Conservation (phyloP, 139 green algal species). For the Asterochloris sp. region DNA sequence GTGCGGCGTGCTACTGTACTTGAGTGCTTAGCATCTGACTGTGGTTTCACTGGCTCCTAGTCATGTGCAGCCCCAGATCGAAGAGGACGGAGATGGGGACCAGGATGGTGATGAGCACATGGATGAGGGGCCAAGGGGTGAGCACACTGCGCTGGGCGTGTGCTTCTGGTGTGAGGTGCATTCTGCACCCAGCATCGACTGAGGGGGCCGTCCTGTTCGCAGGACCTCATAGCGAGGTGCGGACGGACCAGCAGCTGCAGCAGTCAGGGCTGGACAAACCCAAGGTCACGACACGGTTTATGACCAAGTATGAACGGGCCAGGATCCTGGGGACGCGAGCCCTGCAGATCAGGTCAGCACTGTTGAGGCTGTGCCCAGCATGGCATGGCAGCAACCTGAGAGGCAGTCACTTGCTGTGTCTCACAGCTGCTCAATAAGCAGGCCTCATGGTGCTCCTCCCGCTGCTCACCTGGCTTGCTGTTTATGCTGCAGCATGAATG, state of each 20-base stretch:
- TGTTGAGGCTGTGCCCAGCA: background rate
- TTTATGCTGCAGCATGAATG: constrained; percentile 84
- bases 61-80: background rate
- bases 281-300: constrained; percentile 91
- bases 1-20: background rate
- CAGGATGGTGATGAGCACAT: background rate
- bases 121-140: background rate
- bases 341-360: constrained; percentile 82
- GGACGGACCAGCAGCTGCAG: too few relatives aligned
- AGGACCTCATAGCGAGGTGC: background rate
- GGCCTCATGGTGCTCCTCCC: too few relatives aligned
- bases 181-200: background rate
- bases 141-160: too few relatives aligned
- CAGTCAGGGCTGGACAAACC: constrained; percentile 6
- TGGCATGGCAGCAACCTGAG: background rate
- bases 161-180: too few relatives aligned
- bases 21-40: too few relatives aligned
- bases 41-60: too few relatives aligned
- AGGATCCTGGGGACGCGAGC: constrained; percentile 91
- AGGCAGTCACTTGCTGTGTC: too few relatives aligned
- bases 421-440: background rate
- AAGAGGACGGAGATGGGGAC: constrained; percentile 10
- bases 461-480: too few relatives aligned
- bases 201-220: constrained; percentile 1
- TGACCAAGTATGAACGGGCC: constrained; percentile 98